Conservation (phyloP, 768 basidiomycete genomes). For the Psilocybe subaeruginosa region DNA sequence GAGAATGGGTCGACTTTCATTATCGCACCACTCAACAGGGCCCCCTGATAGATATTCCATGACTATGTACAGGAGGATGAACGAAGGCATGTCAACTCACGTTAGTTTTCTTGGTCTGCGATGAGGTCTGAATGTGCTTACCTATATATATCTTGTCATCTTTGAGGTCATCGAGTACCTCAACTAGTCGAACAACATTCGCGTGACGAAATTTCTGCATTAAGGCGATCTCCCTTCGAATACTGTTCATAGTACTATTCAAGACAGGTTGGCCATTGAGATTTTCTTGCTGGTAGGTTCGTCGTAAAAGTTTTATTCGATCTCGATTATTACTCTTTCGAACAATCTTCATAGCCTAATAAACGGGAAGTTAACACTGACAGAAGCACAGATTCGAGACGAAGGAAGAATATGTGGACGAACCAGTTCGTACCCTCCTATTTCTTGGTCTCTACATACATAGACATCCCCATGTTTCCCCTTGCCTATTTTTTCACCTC, state of each 20-base stretch:
- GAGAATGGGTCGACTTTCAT: conserved; percentile 33
- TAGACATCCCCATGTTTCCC: conserved; percentile 64
- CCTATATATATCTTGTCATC: conserved; percentile 86
- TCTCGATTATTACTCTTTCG: conserved; percentile 66
- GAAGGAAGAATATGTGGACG: conserved; percentile 1
- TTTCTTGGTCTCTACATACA: conserved; percentile 54
- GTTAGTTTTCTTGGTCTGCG: not conserved
- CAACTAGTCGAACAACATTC: conserved; percentile 78
- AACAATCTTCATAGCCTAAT: conserved; percentile 73
- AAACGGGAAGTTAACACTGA: not conserved
- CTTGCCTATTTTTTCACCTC: conserved; percentile 37
- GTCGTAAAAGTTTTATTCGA: conserved; percentile 57
- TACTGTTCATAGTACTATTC: conserved; percentile 70
- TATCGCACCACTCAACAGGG: conserved; percentile 40
- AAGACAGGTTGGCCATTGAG: conserved; percentile 33
- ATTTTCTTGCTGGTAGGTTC: conserved; percentile 37
- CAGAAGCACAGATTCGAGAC: conserved; percentile 20
- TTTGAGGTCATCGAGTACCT: conserved; percentile 87
- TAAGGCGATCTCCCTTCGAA: conserved; percentile 87
- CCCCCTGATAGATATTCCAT: conserved; percentile 48
- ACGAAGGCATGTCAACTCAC: not conserved
- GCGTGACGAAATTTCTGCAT: conserved; percentile 87
- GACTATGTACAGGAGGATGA: conserved; percentile 23
- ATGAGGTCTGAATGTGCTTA: conserved; percentile 36
- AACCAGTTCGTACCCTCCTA: conserved; percentile 43